phyloP scores from a whole-genome alignment of 768 basidiomycete species.

The Lentinula guzmanii region DNA sequence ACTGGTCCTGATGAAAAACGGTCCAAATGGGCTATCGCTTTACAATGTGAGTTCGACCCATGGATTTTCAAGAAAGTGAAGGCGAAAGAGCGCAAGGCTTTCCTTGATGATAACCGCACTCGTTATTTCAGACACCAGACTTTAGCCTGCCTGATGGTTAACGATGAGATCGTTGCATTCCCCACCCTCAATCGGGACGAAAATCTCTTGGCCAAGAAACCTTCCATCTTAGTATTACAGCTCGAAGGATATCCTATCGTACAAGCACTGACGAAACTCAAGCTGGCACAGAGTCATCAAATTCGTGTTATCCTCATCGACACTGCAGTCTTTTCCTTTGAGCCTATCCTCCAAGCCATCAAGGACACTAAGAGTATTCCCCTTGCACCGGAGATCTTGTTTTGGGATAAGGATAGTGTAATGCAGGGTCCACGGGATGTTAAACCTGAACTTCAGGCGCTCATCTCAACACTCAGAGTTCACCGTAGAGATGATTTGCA shows the following conservation, averaged over 20 bases:
- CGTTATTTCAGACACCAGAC: slow-evolving; percentile 50
- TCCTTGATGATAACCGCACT: slow-evolving; percentile 17
- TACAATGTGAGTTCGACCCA: slow-evolving; percentile 29
- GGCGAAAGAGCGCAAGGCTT: background rate
- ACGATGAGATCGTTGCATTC: slow-evolving; percentile 45
- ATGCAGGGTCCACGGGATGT: slow-evolving; percentile 13
- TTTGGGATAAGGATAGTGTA: slow-evolving; percentile 35
- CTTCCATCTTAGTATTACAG: slow-evolving; percentile 48
- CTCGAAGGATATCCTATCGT: slow-evolving; percentile 38
- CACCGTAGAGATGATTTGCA: slow-evolving; percentile 36
- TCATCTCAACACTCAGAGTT: slow-evolving; percentile 19
- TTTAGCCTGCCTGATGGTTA: slow-evolving; percentile 44
- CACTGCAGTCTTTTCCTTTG: slow-evolving; percentile 56
- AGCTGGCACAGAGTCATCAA: slow-evolving; percentile 26
- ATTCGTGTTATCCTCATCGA: slow-evolving; percentile 52
- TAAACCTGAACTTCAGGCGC: background rate
- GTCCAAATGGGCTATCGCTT: slow-evolving; percentile 36
- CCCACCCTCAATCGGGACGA: slow-evolving; percentile 52
- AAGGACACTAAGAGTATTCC: slow-evolving; percentile 41
- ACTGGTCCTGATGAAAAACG: slow-evolving; percentile 14
- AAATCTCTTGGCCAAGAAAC: slow-evolving; percentile 37
- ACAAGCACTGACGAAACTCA: slow-evolving; percentile 28
- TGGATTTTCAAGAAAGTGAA: slow-evolving; percentile 27
- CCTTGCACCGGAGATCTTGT: slow-evolving; percentile 43
- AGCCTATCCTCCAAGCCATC: slow-evolving; percentile 53